These are phyloP conservation scores for Ramaria rubella DNA, from an alignment of 768 basidiomycete species.

Conservation along the genomic window DNA sequence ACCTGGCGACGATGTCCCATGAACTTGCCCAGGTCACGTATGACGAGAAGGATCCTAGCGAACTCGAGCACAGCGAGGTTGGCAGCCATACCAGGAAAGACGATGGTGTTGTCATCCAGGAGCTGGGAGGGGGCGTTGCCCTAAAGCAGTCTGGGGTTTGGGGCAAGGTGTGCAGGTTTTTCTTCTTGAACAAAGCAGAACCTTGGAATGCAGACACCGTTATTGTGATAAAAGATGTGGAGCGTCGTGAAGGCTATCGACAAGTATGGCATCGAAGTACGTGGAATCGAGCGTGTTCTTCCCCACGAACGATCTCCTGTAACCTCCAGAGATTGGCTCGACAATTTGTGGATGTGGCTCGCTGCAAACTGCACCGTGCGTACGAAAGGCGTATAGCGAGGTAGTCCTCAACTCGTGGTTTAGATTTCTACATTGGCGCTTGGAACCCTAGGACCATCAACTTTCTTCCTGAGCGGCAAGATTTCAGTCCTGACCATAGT, in stretches of 20 bases:
- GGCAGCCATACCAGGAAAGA: background rate
- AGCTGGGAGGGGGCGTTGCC: conserved; percentile 6
- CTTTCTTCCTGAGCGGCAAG: conserved; percentile 32
- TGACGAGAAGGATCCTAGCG: background rate
- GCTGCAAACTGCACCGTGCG: conserved; percentile 24
- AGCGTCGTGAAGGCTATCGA: conserved; percentile 17
- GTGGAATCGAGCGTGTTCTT: conserved; percentile 31
- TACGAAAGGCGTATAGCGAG: too few species aligned
- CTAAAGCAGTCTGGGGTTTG: background rate
- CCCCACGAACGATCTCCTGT: conserved; percentile 16
- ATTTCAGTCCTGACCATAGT: conserved; percentile 33
- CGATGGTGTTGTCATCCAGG: background rate
- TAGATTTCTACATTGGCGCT: conserved; percentile 31
- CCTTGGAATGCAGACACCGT: background rate
- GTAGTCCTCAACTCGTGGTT: too few species aligned
- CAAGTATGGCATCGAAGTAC: conserved; percentile 28
- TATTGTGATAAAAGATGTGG: conserved; percentile 14
- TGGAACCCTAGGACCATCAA: conserved; percentile 31
- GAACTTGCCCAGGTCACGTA: background rate
- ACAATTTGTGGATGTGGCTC: conserved; percentile 23
- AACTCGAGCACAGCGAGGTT: background rate
- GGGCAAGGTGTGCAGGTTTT: background rate
- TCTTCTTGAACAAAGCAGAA: background rate
- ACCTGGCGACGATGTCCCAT: background rate
- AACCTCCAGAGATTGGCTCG: conserved; percentile 7